Conservation (phyloP, 2,329 filamentous ascomycete genomes). For the Massarina eburnea region DNA sequence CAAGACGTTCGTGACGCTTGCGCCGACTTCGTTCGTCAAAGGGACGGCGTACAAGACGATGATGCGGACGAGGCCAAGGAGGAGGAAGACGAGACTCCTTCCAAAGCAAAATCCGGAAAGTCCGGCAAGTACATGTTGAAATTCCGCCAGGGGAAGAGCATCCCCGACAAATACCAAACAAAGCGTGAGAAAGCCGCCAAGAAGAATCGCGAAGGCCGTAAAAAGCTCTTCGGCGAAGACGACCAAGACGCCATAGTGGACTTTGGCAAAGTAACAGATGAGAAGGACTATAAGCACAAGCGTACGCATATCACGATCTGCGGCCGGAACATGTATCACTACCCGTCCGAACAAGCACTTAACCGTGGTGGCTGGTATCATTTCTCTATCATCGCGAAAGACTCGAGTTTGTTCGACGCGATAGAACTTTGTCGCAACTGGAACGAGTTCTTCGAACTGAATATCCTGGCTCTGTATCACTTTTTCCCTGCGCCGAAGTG, state of each 20-base stretch:
- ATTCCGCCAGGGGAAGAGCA: constrained; percentile 2
- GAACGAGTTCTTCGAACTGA: constrained; percentile 55
- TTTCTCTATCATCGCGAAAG: constrained; percentile 54
- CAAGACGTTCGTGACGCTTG: constrained; percentile 56
- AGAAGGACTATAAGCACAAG: constrained; percentile 33
- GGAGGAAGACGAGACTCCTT: constrained; percentile 3
- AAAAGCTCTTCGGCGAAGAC: constrained; percentile 3
- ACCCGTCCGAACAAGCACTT: constrained; percentile 52
- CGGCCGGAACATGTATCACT: constrained; percentile 55
- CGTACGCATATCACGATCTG: constrained; percentile 51
- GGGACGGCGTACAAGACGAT: constrained; percentile 41
- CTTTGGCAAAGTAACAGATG: constrained; percentile 42
- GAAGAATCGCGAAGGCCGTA: constrained; percentile 8
- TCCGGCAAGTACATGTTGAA: constrained; percentile 11
- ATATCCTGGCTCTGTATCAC: constrained; percentile 47
- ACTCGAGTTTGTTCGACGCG: constrained; percentile 48
- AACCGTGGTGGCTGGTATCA: constrained; percentile 54
- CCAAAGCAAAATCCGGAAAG: constrained; percentile 2
- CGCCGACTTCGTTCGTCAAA: constrained; percentile 50
- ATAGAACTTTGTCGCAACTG: constrained; percentile 53
- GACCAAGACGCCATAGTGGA: constrained; percentile 29
- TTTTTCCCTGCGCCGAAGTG: constrained; percentile 54
- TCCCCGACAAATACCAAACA: constrained; percentile 26
- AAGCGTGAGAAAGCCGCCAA: constrained; percentile 38
- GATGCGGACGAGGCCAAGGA: constrained; percentile 7